Conservation (phyloP, 352 stramenopile genomes). For the Plasmopara viticola region DNA sequence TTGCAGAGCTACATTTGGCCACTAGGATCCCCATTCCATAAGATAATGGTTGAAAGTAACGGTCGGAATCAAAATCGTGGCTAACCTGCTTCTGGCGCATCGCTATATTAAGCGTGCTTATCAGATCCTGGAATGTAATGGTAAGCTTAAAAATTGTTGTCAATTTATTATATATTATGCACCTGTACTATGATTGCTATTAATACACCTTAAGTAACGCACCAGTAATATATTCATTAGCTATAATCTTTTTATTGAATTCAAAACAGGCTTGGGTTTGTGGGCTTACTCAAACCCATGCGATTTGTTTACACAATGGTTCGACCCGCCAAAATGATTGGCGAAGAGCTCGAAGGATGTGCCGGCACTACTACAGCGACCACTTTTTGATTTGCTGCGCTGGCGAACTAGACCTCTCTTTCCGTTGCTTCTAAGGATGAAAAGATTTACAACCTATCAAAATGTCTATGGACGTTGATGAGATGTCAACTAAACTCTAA, state of each 20-base stretch:
- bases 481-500: constrained; percentile 71
- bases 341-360: constrained; percentile 1
- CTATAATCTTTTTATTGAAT: too few relatives aligned
- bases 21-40: constrained; percentile 26
- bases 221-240: too few relatives aligned
- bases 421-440: constrained; percentile 55
- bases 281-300: constrained; percentile 8
- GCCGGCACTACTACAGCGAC: not conserved
- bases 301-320: not conserved
- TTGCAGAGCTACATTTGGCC: constrained; percentile 3
- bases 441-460: constrained; percentile 58
- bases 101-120: not conserved
- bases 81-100: not conserved
- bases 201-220: too few relatives aligned
- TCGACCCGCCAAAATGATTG: constrained; percentile 19
- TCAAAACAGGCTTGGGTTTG: not conserved
- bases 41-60: not conserved
- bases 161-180: too few relatives aligned
- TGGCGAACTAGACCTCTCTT: not conserved
- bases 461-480: constrained; percentile 27
- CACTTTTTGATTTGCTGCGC: constrained; percentile 19
- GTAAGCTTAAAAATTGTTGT: too few relatives aligned
- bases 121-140: not conserved
- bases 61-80: not conserved
- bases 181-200: too few relatives aligned